A percentile compares a stretch with the other conserved stretches of the same genome.
These are phyloP conservation scores for Fraxinus cuspidata DNA, from an alignment of 257 asterid genomes.

Conservation along the genomic window DNA sequence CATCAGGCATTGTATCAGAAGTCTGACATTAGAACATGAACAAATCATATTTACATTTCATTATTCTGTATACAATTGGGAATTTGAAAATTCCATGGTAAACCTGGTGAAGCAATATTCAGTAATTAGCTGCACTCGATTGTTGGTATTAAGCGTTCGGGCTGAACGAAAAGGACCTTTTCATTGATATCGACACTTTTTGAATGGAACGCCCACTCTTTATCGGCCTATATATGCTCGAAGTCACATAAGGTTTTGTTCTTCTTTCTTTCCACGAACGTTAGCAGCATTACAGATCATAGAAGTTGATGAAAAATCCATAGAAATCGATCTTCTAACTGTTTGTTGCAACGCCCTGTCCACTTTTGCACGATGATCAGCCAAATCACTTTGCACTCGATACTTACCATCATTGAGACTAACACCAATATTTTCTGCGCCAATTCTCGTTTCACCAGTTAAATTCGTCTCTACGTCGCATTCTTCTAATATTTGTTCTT, in stretches of 20 bases:
- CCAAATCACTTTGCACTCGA: constrained; percentile 52
- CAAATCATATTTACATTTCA: too few species aligned
- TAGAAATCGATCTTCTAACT: constrained; percentile 59
- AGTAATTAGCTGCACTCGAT: neutral
- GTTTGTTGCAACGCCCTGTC: constrained; percentile 29
- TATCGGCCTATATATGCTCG: constrained; percentile 36
- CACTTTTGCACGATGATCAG: constrained; percentile 25
- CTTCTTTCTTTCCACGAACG: constrained; percentile 17
- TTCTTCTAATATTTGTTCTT: neutral
- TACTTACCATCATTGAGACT: neutral
- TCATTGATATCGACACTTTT: constrained; percentile 48
- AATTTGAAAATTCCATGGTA: neutral
- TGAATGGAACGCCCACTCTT: constrained; percentile 48
- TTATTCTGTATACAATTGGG: neutral
- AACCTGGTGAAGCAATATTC: neutral
- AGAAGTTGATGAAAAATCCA: constrained; percentile 50
- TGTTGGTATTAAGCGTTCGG: constrained; percentile 24
- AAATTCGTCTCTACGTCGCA: constrained; percentile 15
- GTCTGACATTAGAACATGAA: too few species aligned
- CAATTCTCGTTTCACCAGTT: constrained; percentile 3
- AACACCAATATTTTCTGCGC: constrained; percentile 16
- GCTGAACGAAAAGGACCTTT: constrained; percentile 58
- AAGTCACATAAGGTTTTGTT: constrained; percentile 19
- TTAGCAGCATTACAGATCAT: constrained; percentile 18
- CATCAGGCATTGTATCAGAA: too few species aligned